These are phyloP conservation scores for Penicillium sp. DNA, from an alignment of 2,329 filamentous ascomycete genomes.

Conservation along the genomic window DNA sequence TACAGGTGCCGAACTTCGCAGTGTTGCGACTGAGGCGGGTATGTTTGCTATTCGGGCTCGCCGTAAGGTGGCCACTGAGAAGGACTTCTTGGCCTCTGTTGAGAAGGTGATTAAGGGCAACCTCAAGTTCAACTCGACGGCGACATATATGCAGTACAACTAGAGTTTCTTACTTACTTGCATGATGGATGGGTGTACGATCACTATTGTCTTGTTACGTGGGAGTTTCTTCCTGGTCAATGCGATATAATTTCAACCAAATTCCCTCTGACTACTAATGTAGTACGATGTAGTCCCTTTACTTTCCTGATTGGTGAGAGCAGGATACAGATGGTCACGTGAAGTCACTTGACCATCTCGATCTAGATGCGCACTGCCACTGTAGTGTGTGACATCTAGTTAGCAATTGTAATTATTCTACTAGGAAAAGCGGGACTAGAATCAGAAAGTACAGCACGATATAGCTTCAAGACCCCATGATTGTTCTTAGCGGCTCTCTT, in stretches of 20 bases:
- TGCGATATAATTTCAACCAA: constrained; percentile 21
- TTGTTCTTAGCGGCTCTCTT: not conserved
- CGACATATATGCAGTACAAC: constrained; percentile 99
- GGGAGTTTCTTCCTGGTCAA: constrained; percentile 7
- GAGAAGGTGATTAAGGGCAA: constrained; percentile 99
- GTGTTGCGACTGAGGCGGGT: constrained; percentile 94
- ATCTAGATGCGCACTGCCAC: not conserved
- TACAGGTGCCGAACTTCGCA: constrained; percentile 91
- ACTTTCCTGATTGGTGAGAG: not conserved
- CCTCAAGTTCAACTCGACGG: constrained; percentile 98
- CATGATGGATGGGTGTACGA: constrained; percentile 34
- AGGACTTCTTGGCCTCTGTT: constrained; percentile 95
- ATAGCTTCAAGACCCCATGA: not conserved
- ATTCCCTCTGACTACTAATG: not conserved
- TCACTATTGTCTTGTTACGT: constrained; percentile 28
- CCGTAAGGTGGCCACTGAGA: constrained; percentile 97
- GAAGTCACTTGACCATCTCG: not conserved
- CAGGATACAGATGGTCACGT: not conserved
- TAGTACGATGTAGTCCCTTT: not conserved
- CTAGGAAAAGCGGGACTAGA: not conserved
- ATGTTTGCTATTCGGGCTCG: constrained; percentile 96
- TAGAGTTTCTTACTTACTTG: constrained; percentile 49
- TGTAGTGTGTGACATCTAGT: not conserved
- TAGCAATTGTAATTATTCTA: not conserved
- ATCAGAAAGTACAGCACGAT: not conserved